These are phyloP conservation scores for Neonectria sp. DNA, from an alignment of 2,329 filamentous ascomycete species.

Conservation along the genomic window DNA sequence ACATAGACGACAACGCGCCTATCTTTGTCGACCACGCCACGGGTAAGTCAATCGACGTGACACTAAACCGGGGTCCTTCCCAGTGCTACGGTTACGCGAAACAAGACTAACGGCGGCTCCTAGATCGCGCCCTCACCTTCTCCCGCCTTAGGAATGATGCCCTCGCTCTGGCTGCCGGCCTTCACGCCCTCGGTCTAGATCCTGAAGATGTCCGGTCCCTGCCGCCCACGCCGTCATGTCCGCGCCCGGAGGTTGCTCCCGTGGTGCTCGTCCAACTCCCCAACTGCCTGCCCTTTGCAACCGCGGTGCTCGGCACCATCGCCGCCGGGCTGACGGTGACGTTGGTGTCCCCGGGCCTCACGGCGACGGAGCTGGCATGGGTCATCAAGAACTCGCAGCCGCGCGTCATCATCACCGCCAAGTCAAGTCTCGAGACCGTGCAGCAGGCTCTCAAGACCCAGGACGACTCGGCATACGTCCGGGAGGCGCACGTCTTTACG, in stretches of 20 bases:
- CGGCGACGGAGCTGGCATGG: constrained; percentile 57
- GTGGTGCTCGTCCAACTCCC: constrained; percentile 60
- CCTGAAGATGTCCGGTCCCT: constrained; percentile 52
- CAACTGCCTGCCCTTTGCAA: constrained; percentile 58
- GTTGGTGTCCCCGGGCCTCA: constrained; percentile 57
- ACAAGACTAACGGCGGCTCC: not conserved
- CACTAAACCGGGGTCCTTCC: not conserved
- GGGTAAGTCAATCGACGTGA: constrained; percentile 46
- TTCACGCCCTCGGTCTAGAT: constrained; percentile 54
- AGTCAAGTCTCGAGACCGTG: constrained; percentile 51
- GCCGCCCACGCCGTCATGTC: constrained; percentile 57
- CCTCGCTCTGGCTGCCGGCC: constrained; percentile 54
- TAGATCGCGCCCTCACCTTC: constrained; percentile 56
- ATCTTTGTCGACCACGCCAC: constrained; percentile 59
- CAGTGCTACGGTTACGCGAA: not conserved
- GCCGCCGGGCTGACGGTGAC: constrained; percentile 59
- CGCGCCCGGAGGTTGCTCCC: constrained; percentile 56
- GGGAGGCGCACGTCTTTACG: constrained; percentile 72
- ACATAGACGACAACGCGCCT: constrained; percentile 50
- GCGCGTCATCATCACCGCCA: constrained; percentile 55
- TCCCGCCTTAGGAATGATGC: constrained; percentile 53
- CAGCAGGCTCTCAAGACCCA: constrained; percentile 53
- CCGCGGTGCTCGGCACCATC: constrained; percentile 54
- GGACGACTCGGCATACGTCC: constrained; percentile 51
- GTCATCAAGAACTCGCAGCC: constrained; percentile 59